phyloP scores from a whole-genome alignment of 1,284 basidiomycete species.

The Fomitiporia mediterranea region DNA sequence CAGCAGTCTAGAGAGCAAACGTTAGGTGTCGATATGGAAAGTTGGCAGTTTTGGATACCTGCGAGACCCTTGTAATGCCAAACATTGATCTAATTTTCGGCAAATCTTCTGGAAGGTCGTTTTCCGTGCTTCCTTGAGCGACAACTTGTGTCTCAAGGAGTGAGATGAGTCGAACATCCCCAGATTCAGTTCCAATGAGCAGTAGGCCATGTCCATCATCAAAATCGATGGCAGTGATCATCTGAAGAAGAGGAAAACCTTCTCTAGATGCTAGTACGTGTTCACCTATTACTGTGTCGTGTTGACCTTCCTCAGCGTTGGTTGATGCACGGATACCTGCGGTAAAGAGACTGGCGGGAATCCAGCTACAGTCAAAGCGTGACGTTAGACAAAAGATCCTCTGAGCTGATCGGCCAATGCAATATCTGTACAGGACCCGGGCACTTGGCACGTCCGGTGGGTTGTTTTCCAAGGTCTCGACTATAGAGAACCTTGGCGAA shows the following conservation, averaged over 20 bases:
- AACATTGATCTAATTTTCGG: too few relatives aligned
- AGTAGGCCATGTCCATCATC: slow-evolving; percentile 8
- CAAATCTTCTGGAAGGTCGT: not conserved
- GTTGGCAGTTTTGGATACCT: too few relatives aligned
- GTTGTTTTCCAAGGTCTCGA: not conserved
- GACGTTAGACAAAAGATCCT: too few relatives aligned
- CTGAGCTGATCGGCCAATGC: too few relatives aligned
- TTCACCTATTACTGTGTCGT: too few relatives aligned
- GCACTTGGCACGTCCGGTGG: not conserved
- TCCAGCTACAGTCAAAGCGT: too few relatives aligned
- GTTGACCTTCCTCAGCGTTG: too few relatives aligned
- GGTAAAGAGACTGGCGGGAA: too few relatives aligned
- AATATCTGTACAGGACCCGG: not conserved
- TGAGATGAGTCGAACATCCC: slow-evolving; percentile 1
- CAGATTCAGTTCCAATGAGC: not conserved
- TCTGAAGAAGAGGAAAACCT: not conserved
- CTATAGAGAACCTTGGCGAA: not conserved
- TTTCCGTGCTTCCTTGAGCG: not conserved
- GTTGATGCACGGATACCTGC: too few relatives aligned
- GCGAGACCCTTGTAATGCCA: too few relatives aligned
- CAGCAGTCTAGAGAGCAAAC: not conserved
- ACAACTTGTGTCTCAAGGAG: not conserved
- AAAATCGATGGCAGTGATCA: slow-evolving; percentile 3
- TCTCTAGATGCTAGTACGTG: not conserved
- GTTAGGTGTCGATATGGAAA: too few relatives aligned